Base-by-base conservation (phyloP, 2,329 filamentous ascomycete genomes). In the Pestalotiopsis fici region DNA sequence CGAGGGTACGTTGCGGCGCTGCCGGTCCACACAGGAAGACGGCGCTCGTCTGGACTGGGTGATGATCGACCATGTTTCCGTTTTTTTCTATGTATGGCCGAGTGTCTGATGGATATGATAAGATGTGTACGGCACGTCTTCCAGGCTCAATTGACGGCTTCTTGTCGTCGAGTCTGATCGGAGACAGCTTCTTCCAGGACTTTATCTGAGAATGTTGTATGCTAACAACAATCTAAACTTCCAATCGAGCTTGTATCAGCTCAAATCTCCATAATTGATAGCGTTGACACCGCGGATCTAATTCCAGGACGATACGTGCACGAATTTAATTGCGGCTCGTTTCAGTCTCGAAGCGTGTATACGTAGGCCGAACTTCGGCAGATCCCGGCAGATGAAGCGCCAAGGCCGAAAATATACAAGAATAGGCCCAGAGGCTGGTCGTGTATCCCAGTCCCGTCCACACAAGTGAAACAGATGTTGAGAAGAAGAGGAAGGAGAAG, bases 11-110 rank as follows among this genome's bases (percentile, higher is more conserved):
- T 65, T 73, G 69, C 27, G 43, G 43, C 43, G 57, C 57, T 56
- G 73, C 68, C 68, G 75, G 71, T 68, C 77, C 77, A 67, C 77
- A 71, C 50, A 78, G 74, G 73, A 74, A 78, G 70, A 78, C 77
- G 65, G 77, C 77, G 71, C 77, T 78, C 59, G 77, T 78, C 64
- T 78, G 77, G 12, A 78, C 77, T 31, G 75, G 75, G 43, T 76
- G 75, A 28, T 59, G 75, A 61, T 78, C 77, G 67, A 77, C 74
- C 75, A 78, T 78, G 65, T 64, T 61, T 66, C 21, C 65, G 27
- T 15, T 23, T 35, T 23, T 25, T 35, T 23, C 15, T 15, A 28
- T 18, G 39, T 25, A 4, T 50, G 5, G 18, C 15, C n/a, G 15
- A 18, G 7, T 64, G 21, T 21, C 56, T 25, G 35, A n/a, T 31